Evolutionary conservation across 2,329 filamentous ascomycete species (phyloP).

Genomic region (Aspergillus candidus): DNA sequence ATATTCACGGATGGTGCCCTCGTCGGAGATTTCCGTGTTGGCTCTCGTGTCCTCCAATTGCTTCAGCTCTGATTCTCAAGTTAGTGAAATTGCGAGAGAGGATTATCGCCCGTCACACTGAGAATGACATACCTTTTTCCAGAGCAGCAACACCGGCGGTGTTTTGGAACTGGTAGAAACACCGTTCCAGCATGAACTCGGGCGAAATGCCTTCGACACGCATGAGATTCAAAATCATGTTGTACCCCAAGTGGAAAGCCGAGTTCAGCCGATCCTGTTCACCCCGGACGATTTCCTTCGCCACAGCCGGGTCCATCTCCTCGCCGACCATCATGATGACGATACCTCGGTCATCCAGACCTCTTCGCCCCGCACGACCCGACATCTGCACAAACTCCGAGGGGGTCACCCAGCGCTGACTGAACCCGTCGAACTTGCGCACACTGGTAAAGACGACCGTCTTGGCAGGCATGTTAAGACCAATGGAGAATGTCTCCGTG

Average conservation of each 20-base stretch:
- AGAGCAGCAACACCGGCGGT: slow-evolving; percentile 76
- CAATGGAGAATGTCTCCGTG: slow-evolving; percentile 97
- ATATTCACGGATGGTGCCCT: slow-evolving; percentile 86
- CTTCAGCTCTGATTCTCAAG: slow-evolving; percentile 55
- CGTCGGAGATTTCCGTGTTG: slow-evolving; percentile 72
- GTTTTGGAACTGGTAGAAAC: slow-evolving; percentile 98
- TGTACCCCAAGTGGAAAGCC: slow-evolving; percentile 95
- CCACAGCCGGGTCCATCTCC: slow-evolving; percentile 89
- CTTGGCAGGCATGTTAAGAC: slow-evolving; percentile 97
- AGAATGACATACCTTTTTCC: slow-evolving; percentile 55
- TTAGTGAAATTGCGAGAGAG: slow-evolving; percentile 19
- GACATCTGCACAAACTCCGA: slow-evolving; percentile 99
- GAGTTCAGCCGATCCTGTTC: slow-evolving; percentile 97
- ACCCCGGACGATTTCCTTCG: slow-evolving; percentile 90
- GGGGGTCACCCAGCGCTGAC: slow-evolving; percentile 76
- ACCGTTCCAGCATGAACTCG: slow-evolving; percentile 97
- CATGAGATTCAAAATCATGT: slow-evolving; percentile 96
- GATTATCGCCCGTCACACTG: background rate
- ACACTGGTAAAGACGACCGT: slow-evolving; percentile 98
- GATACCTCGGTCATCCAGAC: slow-evolving; percentile 93
- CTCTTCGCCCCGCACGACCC: slow-evolving; percentile 89
- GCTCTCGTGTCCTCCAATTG: slow-evolving; percentile 70
- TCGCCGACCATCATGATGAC: slow-evolving; percentile 99
- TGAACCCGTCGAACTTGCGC: slow-evolving; percentile 84
- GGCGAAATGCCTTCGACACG: slow-evolving; percentile 98